phyloP scores from a whole-genome alignment of 257 asterid species.

The Osmanthus fragrans region DNA sequence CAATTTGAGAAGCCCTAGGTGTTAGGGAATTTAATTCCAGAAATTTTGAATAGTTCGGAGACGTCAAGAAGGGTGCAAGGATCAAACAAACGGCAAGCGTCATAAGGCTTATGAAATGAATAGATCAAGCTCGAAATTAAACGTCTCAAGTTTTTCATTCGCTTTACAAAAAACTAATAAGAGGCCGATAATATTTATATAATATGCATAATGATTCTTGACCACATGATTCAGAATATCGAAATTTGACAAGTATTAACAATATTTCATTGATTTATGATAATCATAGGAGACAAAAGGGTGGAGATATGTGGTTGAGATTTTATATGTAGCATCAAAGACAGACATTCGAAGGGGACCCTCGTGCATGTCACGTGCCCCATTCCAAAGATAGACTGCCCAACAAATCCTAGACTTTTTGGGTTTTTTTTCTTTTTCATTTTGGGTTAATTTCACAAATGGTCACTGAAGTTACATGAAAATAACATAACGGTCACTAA shows the following conservation, averaged over 20 bases:
- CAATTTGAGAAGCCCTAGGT: constrained; percentile 17
- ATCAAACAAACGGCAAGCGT: no score
- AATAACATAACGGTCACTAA: no score
- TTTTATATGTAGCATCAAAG: constrained; percentile 16
- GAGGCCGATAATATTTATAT: no score
- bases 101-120: no score
- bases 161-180: not conserved
- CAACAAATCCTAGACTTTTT: not conserved
- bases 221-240: not conserved
- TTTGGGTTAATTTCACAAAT: no score
- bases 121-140: no score
- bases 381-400: constrained; percentile 17
- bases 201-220: not conserved
- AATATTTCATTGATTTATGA: not conserved
- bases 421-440: not conserved
- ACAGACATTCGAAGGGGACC: constrained; percentile 48
- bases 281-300: not conserved
- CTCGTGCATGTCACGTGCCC: constrained; percentile 28
- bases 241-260: constrained; percentile 20
- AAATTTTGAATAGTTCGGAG: no score
- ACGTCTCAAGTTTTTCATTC: no score
- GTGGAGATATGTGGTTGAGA: not conserved
- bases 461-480: no score
- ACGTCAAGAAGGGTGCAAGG: no score
- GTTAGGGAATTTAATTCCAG: not conserved